Evolutionary conservation across 75 land plant species (phyloP).

Genomic region (Cryptomeria japonica): DNA sequence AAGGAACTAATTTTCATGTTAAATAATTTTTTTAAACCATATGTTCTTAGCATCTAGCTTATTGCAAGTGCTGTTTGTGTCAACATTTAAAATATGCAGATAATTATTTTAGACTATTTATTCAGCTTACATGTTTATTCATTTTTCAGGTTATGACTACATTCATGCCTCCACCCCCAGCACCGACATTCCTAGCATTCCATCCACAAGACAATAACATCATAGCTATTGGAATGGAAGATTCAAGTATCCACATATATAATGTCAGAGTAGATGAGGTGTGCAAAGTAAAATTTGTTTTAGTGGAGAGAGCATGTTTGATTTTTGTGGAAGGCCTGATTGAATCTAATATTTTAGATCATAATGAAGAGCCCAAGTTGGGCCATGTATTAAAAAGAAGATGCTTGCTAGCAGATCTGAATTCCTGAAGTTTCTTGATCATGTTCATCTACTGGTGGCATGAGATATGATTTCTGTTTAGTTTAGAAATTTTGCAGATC

Average conservation of each 20-base stretch:
- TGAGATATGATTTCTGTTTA: neutral
- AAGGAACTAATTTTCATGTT: neutral
- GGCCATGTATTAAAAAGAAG: neutral
- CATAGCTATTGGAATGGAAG: constrained; percentile 74
- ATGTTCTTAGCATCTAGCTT: neutral
- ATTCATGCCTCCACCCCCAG: constrained; percentile 75
- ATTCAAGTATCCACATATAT: constrained; percentile 66
- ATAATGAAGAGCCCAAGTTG: neutral
- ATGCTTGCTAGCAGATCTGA: neutral
- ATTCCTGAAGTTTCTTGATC: neutral
- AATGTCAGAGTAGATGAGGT: constrained; percentile 76
- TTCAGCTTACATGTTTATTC: neutral
- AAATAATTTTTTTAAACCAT: neutral
- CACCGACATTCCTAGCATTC: constrained; percentile 64
- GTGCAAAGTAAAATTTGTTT: neutral
- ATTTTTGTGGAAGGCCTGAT: constrained; percentile 34
- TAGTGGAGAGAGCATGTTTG: constrained; percentile 1
- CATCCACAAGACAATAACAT: constrained; percentile 75
- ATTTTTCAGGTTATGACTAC: constrained; percentile 61
- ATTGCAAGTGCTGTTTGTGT: neutral
- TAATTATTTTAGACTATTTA: neutral
- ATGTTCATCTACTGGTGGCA: neutral
- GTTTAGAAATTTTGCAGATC: neutral
- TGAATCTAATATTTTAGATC: neutral
- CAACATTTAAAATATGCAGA: neutral